phyloP scores from a whole-genome alignment of 441 rosid genomes.

The Gossypium schwendimanii region DNA sequence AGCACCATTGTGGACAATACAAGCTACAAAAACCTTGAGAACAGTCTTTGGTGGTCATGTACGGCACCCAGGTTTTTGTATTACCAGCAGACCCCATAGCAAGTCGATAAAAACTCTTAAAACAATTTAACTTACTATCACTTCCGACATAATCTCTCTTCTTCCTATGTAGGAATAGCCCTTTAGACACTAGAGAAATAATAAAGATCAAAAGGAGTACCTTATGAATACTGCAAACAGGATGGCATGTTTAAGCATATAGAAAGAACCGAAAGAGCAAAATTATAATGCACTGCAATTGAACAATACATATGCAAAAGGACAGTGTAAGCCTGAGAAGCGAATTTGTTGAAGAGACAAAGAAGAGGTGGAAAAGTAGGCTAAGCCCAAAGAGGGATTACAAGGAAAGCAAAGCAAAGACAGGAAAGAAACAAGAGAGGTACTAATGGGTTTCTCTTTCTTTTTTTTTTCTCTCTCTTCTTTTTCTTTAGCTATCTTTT shows the following conservation, averaged over 20 bases:
- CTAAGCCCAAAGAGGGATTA: not conserved
- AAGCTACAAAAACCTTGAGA: conserved; percentile 61
- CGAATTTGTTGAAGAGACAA: conserved; percentile 1
- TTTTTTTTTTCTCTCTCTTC: not conserved
- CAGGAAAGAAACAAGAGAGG: not conserved
- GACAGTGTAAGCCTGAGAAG: not conserved
- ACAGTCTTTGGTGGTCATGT: conserved; percentile 57
- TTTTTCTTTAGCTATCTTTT: not conserved
- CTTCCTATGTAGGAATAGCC: not conserved
- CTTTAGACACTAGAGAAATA: not conserved
- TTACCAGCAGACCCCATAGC: conserved; percentile 44
- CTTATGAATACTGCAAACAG: not conserved
- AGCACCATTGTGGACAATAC: conserved; percentile 75
- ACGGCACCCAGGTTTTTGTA: conserved; percentile 46
- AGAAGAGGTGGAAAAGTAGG: not conserved
- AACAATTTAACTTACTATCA: not conserved
- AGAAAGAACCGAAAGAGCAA: not conserved
- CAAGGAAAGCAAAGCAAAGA: not conserved
- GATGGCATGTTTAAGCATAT: not conserved
- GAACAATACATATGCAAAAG: not conserved
- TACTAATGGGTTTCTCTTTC: not conserved
- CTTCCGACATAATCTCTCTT: not conserved
- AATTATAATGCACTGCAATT: not conserved
- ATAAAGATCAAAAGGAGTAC: not conserved
- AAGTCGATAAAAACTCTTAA: not conserved